Base-by-base conservation (phyloP, 139 green algal species). In the Nannochloris sp. region DNA sequence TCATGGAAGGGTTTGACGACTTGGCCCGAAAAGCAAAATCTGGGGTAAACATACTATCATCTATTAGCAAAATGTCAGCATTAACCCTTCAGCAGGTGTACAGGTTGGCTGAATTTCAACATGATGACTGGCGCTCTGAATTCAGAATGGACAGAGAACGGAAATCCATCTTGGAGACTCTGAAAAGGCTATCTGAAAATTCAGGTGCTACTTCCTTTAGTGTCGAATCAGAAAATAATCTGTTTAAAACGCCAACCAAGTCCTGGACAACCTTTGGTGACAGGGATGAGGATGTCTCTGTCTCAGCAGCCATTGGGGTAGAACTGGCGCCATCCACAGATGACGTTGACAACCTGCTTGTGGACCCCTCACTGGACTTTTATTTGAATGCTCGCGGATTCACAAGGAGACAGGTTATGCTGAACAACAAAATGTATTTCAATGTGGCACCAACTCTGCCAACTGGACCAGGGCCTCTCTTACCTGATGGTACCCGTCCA, bases 71-170 rank as follows among this genome's bases (percentile, higher is more conserved):
- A 26, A 50, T 63, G 43, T 83, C 63, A 65, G 63, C 61, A 20
- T 75, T 86, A 12, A 75, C 66, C 9, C 67, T 83, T 49, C 70
- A 78, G 56, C 69, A 76, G 45, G 62, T 86, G 16, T 72, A 83
- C 63, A 63, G 67, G 46, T 63, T 86, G 25, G 82, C 71, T 14
- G 73, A 85, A 72, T 68, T 82, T 56, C 74, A 84, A 48, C 80
- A 86, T 66, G 80, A 86, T 62, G 80, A 86, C 66, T 86, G 80
- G 80, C 64, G 83, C 14, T 75, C 51, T 8, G 66, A 59, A 46
- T 43, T 61, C 51, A 65, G 28, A 33, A 49, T 44, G 26, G 64
- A 69, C 50, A 65, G 57, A n/a, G 46, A 76, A 45, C 83, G 59
- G 29, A 59, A 80, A 13, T 57, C 62, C 14, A 64, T 84, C 49